Conservation (phyloP, 208 protist species). For the Crithidia sp. region DNA sequence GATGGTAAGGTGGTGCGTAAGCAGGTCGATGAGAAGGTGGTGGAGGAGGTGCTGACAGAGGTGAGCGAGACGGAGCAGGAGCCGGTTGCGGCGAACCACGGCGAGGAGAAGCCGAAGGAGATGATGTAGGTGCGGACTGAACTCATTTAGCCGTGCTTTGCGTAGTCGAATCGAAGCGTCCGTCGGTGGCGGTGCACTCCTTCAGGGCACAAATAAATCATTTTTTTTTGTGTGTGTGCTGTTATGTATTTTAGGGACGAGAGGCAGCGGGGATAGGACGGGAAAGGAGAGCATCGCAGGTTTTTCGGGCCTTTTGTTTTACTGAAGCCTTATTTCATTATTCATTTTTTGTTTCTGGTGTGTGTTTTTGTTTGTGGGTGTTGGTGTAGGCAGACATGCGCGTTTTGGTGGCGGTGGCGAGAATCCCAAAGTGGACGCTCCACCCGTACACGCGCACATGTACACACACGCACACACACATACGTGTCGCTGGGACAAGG, state of each 20-base stretch:
- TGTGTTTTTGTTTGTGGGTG: neutral
- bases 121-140: no score
- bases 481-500: neutral
- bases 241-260: no score
- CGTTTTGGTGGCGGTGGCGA: no score
- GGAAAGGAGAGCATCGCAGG: no score
- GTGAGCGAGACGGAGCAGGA: neutral
- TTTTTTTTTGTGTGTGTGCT: neutral
- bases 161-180: no score
- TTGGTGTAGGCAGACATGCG: neutral
- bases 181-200: no score
- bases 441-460: neutral
- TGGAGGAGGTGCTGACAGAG: constrained; percentile 8
- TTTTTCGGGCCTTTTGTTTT: neutral
- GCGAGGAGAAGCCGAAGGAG: neutral
- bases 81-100: neutral
- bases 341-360: neutral
- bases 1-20: constrained; percentile 38
- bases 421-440: neutral
- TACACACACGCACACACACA: neutral
- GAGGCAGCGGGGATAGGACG: no score
- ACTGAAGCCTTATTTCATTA: neutral
- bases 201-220: no score
- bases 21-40: constrained; percentile 22
- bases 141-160: no score